Percentiles rank a stretch among this genome's conserved stretches.
Evolutionary conservation across 225 moss, liverwort and hornwort species (phyloP).

Genomic region (Polytrichum commune): DNA sequence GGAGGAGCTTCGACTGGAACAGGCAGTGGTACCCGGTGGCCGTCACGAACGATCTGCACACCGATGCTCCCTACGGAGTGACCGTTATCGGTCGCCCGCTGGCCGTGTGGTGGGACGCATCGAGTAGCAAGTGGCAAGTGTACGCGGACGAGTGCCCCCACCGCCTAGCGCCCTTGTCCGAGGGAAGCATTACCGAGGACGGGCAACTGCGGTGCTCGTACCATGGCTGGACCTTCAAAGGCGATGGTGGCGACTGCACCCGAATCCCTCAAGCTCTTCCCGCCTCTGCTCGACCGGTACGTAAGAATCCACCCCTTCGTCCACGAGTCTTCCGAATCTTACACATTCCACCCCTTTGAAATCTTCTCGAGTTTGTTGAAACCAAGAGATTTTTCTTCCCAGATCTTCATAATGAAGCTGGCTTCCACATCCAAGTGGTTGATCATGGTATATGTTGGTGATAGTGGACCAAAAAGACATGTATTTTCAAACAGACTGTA

Average conservation of each 20-base stretch:
- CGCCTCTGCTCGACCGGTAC: too few relatives aligned
- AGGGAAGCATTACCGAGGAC: conserved; percentile 82
- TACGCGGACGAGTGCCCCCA: conserved; percentile 84
- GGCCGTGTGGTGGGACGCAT: conserved; percentile 84
- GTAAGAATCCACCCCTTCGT: too few relatives aligned
- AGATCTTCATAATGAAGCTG: too few relatives aligned
- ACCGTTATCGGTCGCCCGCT: conserved; percentile 69
- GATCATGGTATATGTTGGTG: too few relatives aligned
- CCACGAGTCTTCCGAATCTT: too few relatives aligned
- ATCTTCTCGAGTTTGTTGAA: too few relatives aligned
- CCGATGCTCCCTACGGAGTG: conserved; percentile 48
- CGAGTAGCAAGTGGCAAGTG: conserved; percentile 64
- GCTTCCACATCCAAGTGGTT: too few relatives aligned
- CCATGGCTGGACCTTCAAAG: conserved; percentile 92
- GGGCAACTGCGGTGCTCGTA: conserved; percentile 89
- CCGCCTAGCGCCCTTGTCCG: conserved; percentile 81
- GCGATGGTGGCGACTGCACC: conserved; percentile 68
- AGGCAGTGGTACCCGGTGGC: conserved; percentile 78
- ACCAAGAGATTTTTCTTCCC: too few relatives aligned
- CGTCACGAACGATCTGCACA: conserved; percentile 51
- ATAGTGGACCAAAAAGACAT: too few relatives aligned
- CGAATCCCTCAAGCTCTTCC: conserved; percentile 65
- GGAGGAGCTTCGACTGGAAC: conserved; percentile 52
- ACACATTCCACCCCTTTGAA: too few relatives aligned
- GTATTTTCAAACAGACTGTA: too few relatives aligned